phyloP scores from a whole-genome alignment of 208 protist species.

The Plasmodiophora brassicae region DNA sequence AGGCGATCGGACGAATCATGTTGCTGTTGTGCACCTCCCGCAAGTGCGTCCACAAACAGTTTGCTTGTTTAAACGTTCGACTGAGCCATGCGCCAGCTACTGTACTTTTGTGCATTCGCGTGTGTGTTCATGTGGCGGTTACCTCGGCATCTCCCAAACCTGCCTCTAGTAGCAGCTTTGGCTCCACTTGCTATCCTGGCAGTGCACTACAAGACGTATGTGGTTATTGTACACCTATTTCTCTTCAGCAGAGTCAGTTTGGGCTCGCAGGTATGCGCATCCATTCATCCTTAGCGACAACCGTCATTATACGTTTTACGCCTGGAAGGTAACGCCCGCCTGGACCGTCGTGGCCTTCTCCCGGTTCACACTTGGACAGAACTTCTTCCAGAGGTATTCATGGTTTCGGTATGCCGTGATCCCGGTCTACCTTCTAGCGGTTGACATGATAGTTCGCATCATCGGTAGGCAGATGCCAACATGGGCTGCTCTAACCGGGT shows the following conservation, averaged over 20 bases:
- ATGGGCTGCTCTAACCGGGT: not conserved
- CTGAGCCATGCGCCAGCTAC: not conserved
- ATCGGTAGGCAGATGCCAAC: not conserved
- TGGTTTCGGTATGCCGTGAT: not conserved
- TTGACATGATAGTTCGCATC: not conserved
- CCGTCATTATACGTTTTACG: constrained; percentile 49
- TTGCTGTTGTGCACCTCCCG: not conserved
- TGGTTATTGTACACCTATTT: too few relatives aligned
- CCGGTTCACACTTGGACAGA: not conserved
- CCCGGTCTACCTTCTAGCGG: not conserved
- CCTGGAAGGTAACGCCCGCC: constrained; percentile 3
- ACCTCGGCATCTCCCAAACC: not conserved
- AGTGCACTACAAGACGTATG: too few relatives aligned
- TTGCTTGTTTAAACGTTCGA: too few relatives aligned
- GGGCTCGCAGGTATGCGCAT: constrained; percentile 23
- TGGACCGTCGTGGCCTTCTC: not conserved
- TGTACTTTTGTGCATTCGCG: not conserved
- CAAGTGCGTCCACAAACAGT: too few relatives aligned
- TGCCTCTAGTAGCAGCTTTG: not conserved
- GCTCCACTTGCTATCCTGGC: not conserved
- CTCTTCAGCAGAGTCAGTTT: too few relatives aligned
- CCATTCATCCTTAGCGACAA: constrained; percentile 45
- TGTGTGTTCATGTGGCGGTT: not conserved
- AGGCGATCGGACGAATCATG: not conserved
- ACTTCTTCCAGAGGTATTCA: not conserved